phyloP scores from a whole-genome alignment of 495 filamentous ascomycete genomes.

The Friedmanniomyces endolithicus region DNA sequence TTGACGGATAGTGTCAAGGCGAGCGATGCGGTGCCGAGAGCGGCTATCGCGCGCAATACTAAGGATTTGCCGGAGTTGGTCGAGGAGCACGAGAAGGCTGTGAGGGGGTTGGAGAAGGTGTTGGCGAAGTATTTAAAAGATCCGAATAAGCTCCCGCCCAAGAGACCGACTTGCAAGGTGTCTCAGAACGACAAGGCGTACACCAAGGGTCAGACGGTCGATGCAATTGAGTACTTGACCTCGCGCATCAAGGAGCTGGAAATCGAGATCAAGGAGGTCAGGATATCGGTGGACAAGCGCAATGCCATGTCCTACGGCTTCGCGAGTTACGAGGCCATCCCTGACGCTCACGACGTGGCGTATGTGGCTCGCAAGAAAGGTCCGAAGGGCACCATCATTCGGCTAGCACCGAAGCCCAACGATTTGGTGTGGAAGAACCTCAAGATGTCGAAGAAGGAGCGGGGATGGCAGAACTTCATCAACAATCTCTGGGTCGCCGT shows the following conservation, averaged over 20 bases:
- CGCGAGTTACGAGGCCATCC: conserved; percentile 78
- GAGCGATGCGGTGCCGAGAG: conserved; percentile 60
- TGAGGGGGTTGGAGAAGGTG: conserved; percentile 67
- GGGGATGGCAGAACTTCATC: conserved; percentile 58
- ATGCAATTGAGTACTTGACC: conserved; percentile 89
- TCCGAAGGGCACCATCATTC: conserved; percentile 64
- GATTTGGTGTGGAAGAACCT: conserved; percentile 97
- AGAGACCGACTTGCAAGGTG: conserved; percentile 66
- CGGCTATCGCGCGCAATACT: conserved; percentile 80
- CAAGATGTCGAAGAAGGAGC: conserved; percentile 48
- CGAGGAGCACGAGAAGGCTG: conserved; percentile 66
- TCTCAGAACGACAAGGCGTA: conserved; percentile 56
- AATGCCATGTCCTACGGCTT: conserved; percentile 87
- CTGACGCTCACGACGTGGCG: conserved; percentile 78
- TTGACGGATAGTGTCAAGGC: conserved; percentile 65
- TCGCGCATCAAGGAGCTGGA: conserved; percentile 73
- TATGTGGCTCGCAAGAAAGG: conserved; percentile 68
- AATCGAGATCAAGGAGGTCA: conserved; percentile 67
- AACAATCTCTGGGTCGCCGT: conserved; percentile 73
- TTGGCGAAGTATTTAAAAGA: conserved; percentile 83
- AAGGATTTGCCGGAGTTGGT: conserved; percentile 76
- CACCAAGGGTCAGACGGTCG: conserved; percentile 58
- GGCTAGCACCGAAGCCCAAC: conserved; percentile 70
- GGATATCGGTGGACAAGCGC: conserved; percentile 69
- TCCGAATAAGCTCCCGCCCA: conserved; percentile 64